Percentiles rank a stretch among this genome's conserved stretches.
Conservation (phyloP, 371 early-diverging fungal species). For the Lichtheimia ornata region DNA sequence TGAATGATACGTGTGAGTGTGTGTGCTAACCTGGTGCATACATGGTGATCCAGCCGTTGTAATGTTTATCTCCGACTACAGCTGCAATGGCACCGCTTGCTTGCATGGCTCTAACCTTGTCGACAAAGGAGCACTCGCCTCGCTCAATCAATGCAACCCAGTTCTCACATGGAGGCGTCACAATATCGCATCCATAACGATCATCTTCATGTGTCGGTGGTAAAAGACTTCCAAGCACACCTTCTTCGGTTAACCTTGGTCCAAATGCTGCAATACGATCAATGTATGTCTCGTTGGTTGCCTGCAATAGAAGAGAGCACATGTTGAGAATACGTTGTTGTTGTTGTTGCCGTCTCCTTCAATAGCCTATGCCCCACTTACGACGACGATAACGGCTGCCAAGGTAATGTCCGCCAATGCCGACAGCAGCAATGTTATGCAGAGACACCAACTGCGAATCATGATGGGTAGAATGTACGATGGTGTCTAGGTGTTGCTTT, state of each 20-base stretch:
- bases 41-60: conserved; percentile 84
- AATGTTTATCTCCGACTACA: conserved; percentile 85
- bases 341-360: not conserved
- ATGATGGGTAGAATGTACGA: conserved; percentile 4
- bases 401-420: conserved; percentile 5
- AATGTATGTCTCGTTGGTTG: conserved; percentile 59
- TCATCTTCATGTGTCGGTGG: conserved; percentile 21
- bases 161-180: conserved; percentile 32
- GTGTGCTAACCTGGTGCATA: conserved; percentile 73
- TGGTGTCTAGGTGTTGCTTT: not conserved
- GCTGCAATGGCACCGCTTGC: conserved; percentile 83
- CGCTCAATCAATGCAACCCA: conserved; percentile 89
- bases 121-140: conserved; percentile 85
- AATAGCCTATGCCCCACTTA: conserved; percentile 4
- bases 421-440: conserved; percentile 6
- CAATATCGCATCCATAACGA: conserved; percentile 36
- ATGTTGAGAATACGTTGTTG: not conserved
- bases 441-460: conserved; percentile 7
- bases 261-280: conserved; percentile 76
- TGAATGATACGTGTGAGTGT: not conserved
- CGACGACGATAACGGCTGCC: conserved; percentile 20
- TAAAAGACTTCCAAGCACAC: conserved; percentile 47
- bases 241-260: conserved; percentile 49
- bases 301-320: conserved; percentile 23
- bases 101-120: conserved; percentile 90